phyloP scores from a whole-genome alignment of 495 filamentous ascomycete species.

The Lasiosphaeria miniovina region DNA sequence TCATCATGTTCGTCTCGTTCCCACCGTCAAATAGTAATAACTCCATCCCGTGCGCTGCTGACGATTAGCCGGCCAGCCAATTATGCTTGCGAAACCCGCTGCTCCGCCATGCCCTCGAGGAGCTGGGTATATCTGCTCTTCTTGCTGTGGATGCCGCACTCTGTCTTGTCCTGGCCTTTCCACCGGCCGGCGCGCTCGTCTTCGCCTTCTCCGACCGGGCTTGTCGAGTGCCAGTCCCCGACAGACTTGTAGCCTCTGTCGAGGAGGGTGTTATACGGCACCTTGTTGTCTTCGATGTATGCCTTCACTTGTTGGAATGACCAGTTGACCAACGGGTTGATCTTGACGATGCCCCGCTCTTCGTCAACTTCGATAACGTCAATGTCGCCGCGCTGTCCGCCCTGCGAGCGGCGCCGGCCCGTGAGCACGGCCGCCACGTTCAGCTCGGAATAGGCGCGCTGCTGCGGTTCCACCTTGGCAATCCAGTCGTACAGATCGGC shows the following conservation, averaged over 20 bases:
- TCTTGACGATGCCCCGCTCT: constrained; percentile 81
- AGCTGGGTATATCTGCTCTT: constrained; percentile 86
- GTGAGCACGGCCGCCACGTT: constrained; percentile 90
- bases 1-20: not conserved
- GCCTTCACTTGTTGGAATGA: constrained; percentile 81
- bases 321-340: constrained; percentile 99
- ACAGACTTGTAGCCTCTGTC: constrained; percentile 94
- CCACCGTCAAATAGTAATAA: not conserved
- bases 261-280: constrained; percentile 90
- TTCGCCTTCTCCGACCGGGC: constrained; percentile 83
- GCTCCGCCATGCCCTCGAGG: constrained; percentile 71
- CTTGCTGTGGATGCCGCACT: constrained; percentile 98
- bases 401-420: constrained; percentile 89
- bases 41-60: not conserved
- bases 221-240: constrained; percentile 96
- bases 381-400: constrained; percentile 84
- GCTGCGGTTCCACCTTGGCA: constrained; percentile 94
- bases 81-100: constrained; percentile 25
- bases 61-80: constrained; percentile 4
- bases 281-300: constrained; percentile 79
- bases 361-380: constrained; percentile 91
- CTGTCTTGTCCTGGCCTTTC: constrained; percentile 92
- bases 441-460: constrained; percentile 85
- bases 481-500: constrained; percentile 92
- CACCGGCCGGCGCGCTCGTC: constrained; percentile 96